A percentile compares a stretch with the other conserved stretches of the same genome.
phyloP scores from a whole-genome alignment of 441 rosid genomes.

The Breynia disticha region DNA sequence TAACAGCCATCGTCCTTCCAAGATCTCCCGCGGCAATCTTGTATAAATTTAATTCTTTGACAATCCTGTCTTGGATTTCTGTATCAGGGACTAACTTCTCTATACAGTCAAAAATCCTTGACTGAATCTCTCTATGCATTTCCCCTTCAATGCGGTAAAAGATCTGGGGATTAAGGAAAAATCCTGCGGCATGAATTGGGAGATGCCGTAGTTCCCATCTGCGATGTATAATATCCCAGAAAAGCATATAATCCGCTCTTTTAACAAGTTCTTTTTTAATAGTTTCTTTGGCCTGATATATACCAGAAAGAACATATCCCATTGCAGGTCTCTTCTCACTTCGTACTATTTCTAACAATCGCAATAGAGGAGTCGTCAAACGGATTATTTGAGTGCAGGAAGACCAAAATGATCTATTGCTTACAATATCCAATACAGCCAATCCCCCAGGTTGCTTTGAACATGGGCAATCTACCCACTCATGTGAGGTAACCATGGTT shows the following conservation, averaged over 20 bases:
- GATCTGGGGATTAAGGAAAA: slow-evolving; percentile 85
- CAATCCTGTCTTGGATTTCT: slow-evolving; percentile 60
- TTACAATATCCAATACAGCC: slow-evolving; percentile 51
- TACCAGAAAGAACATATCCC: slow-evolving; percentile 79
- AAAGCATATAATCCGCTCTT: slow-evolving; percentile 54
- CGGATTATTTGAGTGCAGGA: slow-evolving; percentile 38
- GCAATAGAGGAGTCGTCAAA: slow-evolving; percentile 56
- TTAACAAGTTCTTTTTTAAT: slow-evolving; percentile 64
- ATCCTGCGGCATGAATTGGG: slow-evolving; percentile 84
- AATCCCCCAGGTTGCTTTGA: slow-evolving; percentile 67
- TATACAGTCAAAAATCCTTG: slow-evolving; percentile 78
- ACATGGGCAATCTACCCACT: slow-evolving; percentile 67
- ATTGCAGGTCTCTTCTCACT: slow-evolving; percentile 71
- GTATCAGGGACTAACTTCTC: slow-evolving; percentile 69
- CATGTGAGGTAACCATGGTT: slow-evolving; percentile 78
- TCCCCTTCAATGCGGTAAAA: slow-evolving; percentile 67
- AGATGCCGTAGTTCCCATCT: slow-evolving; percentile 66
- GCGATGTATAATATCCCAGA: slow-evolving; percentile 75
- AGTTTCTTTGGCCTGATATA: slow-evolving; percentile 70
- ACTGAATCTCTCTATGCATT: slow-evolving; percentile 45
- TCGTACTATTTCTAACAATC: slow-evolving; percentile 42
- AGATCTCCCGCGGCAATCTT: slow-evolving; percentile 75
- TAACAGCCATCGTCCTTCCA: slow-evolving; percentile 75
- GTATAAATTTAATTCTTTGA: slow-evolving; percentile 62
- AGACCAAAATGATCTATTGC: slow-evolving; percentile 69